A percentile compares a stretch with the other conserved stretches of the same genome.
phyloP scores from a whole-genome alignment of 331 rosid species.

The Quercus phellos region DNA sequence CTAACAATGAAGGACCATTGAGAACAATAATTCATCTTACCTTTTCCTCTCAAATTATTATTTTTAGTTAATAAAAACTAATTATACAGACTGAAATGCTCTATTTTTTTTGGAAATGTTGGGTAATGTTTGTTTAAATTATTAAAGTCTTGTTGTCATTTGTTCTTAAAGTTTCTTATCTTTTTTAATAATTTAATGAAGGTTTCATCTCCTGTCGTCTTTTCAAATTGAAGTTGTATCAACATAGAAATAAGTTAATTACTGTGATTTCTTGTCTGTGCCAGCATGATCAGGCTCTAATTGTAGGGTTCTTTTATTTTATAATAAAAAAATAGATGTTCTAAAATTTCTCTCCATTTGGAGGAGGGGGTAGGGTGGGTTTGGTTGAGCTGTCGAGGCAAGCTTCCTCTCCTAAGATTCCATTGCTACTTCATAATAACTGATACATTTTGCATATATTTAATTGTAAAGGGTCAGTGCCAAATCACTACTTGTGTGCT shows the following conservation, averaged over 20 bases:
- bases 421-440: background rate
- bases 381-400: background rate
- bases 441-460: no score
- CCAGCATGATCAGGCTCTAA: background rate
- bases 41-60: background rate
- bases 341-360: no score
- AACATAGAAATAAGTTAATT: background rate
- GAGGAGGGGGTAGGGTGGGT: background rate
- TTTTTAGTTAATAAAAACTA: background rate
- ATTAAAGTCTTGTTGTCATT: background rate
- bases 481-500: no score
- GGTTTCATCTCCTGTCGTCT: background rate
- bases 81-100: background rate
- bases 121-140: background rate
- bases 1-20: background rate
- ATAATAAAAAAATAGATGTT: no score
- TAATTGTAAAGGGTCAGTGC: no score
- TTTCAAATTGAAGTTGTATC: background rate
- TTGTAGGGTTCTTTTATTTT: no score
- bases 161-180: background rate
- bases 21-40: background rate
- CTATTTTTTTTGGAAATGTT: background rate
- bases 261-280: background rate
- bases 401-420: background rate
- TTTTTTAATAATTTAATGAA: background rate